Base-by-base conservation (phyloP, 805 yeast species). In the Candida jianshihensis region DNA sequence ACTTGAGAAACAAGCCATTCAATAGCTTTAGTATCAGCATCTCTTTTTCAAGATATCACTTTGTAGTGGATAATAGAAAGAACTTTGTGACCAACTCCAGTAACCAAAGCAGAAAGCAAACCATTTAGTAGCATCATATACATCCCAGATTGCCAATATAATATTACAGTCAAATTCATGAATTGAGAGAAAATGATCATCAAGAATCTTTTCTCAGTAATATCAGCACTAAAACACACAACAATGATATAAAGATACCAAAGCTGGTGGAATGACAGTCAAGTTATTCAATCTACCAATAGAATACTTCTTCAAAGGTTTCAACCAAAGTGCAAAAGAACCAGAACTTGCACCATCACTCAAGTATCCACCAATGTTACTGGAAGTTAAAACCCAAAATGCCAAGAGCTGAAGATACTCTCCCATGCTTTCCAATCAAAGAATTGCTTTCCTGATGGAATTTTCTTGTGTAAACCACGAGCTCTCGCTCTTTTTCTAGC, bases 11-110 rank as follows among this genome's bases (percentile, higher is more conserved):
- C 44, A 15, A 72, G 71, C 43, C 73, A 59, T 27, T 68, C 63
- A 25, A 72, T 66, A 5, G 78, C 68, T 42, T 78, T 59, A 35
- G 68, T 64, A 41, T 72, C 67, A 5, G 71, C 65, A 43, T 74
- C 75, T 32, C 68, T 20, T 64, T 31, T 80, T 62, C 38, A 75
- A 68, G 26, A 75, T 71, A 51, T 74, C 80, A 44, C 71, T 71
- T 37, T 68, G 68, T 75, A 78, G 73, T 13, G 75, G 64, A 49
- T 73, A 75, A n/a, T 73, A 54, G 1, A 71, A 74, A 0, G 80
- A 75, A 1, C 80, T 77, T 70, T 69, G 70, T 13, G 80, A 75
- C 74, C 77, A 71, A 11, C 77, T 26, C 34, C 41, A 27, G 46
- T 38, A 11, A 61, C 54, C 64, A 16, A 73, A 51, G 1, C 70